Conservation (phyloP, 192 early-diverging fungal genomes). For the Gigaspora rosea region DNA sequence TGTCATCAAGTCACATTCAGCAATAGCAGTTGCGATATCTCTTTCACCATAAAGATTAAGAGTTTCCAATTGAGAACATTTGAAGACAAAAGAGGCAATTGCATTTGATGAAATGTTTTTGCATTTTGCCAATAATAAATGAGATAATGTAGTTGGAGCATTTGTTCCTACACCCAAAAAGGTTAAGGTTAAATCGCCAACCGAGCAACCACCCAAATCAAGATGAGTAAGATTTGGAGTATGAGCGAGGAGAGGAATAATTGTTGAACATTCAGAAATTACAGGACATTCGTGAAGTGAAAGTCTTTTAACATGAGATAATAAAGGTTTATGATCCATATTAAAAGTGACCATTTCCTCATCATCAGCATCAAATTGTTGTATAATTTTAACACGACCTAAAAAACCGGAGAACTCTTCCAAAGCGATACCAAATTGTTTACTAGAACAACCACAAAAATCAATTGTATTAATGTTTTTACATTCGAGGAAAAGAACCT, state of each 20-base stretch:
- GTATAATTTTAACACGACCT: background rate
- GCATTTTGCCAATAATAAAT: conserved; percentile 14
- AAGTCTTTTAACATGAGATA: conserved; percentile 17
- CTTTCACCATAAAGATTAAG: conserved; percentile 13
- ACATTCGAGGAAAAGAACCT: background rate
- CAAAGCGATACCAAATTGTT: conserved; percentile 11
- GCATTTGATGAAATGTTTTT: conserved; percentile 14
- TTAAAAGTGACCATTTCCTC: background rate
- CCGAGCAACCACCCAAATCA: conserved; percentile 28
- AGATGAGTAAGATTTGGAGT: conserved; percentile 26
- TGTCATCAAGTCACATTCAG: conserved; percentile 2
- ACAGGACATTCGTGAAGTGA: conserved; percentile 18
- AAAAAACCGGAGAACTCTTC: background rate
- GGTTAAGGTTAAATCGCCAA: background rate
- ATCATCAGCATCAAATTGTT: background rate
- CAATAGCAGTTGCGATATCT: background rate
- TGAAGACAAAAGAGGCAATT: background rate
- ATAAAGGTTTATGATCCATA: background rate
- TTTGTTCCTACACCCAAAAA: conserved; percentile 4
- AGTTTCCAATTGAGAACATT: conserved; percentile 2
- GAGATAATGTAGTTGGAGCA: background rate
- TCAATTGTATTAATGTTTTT: conserved; percentile 16
- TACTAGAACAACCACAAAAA: conserved; percentile 27
- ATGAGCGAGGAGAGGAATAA: conserved; percentile 15
- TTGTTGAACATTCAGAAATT: background rate